Percentiles rank a stretch among this genome's conserved stretches.
These are phyloP conservation scores for Magnusiomyces tetraspermus DNA, from an alignment of 1,139 yeast species.

Conservation along the genomic window DNA sequence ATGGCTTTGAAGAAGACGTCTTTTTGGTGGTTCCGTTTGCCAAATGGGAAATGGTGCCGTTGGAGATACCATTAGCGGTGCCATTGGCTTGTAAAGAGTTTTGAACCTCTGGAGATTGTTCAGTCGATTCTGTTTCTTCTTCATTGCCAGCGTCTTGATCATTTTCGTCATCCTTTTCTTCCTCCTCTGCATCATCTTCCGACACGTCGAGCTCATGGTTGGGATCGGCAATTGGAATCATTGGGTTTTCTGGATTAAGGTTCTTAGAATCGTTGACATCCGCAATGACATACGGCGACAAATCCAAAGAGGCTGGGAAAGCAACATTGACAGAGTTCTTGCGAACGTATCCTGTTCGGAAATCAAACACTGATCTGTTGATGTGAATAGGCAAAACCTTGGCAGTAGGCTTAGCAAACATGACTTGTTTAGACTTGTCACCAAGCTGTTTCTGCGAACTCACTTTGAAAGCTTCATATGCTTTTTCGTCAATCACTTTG, in stretches of 20 bases:
- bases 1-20: neutral
- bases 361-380: slow-evolving; percentile 87
- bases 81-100: neutral
- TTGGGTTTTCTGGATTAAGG: slow-evolving; percentile 68
- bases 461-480: slow-evolving; percentile 62
- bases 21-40: neutral
- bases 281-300: slow-evolving; percentile 61
- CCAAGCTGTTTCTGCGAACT: slow-evolving; percentile 67
- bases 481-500: slow-evolving; percentile 70
- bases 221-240: slow-evolving; percentile 30
- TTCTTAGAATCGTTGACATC: slow-evolving; percentile 50
- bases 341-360: slow-evolving; percentile 69
- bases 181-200: slow-evolving; percentile 19
- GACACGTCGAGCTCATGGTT: slow-evolving; percentile 5
- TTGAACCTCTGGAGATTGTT: neutral
- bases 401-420: slow-evolving; percentile 66
- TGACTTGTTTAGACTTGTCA: slow-evolving; percentile 72
- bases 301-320: slow-evolving; percentile 58
- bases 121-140: neutral
- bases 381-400: slow-evolving; percentile 77
- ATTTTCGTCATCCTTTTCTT: slow-evolving; percentile 17
- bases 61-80: too few relatives aligned
- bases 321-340: slow-evolving; percentile 77
- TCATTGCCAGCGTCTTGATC: slow-evolving; percentile 5
- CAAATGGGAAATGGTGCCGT: neutral